These are phyloP conservation scores for Amanita polypyramis DNA, from an alignment of 768 basidiomycete species.

Conservation along the genomic window DNA sequence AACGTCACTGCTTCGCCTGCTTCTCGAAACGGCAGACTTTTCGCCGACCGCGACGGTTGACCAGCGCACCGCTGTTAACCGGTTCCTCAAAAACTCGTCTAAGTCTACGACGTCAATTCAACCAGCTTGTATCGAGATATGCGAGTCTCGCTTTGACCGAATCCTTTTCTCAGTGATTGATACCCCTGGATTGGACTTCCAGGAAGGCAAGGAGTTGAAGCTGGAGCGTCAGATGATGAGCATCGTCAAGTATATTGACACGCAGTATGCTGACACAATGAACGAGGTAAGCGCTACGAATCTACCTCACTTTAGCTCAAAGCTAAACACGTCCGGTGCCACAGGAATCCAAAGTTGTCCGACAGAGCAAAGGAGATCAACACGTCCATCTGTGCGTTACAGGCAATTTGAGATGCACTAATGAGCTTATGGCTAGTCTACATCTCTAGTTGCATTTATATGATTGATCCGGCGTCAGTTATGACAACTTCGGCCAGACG, in stretches of 20 bases:
- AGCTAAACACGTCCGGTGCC: conserved; percentile 4
- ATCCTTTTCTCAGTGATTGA: conserved; percentile 74
- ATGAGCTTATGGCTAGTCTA: conserved; percentile 7
- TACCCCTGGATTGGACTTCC: conserved; percentile 77
- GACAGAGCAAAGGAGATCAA: conserved; percentile 81
- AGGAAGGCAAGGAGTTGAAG: conserved; percentile 59
- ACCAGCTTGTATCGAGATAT: conserved; percentile 69
- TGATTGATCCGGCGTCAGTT: conserved; percentile 72
- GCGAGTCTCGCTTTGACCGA: conserved; percentile 75
- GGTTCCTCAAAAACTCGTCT: conserved; percentile 50
- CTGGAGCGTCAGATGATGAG: conserved; percentile 70
- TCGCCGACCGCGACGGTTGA: conserved; percentile 69
- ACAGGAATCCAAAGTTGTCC: conserved; percentile 82
- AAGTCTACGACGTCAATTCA: conserved; percentile 55
- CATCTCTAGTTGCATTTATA: conserved; percentile 61
- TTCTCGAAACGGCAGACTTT: conserved; percentile 78
- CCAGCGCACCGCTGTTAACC: conserved; percentile 54
- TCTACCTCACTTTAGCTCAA: background rate
- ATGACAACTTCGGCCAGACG: conserved; percentile 43
- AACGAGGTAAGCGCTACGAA: conserved; percentile 48
- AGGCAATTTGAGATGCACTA: conserved; percentile 4
- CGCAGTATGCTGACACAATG: conserved; percentile 79
- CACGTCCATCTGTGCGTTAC: conserved; percentile 74
- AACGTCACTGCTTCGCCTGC: conserved; percentile 68
- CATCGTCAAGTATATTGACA: conserved; percentile 70